These are phyloP conservation scores for Pilasporangium apinafurcum DNA, from an alignment of 352 stramenopile genomes.

Conservation along the genomic window DNA sequence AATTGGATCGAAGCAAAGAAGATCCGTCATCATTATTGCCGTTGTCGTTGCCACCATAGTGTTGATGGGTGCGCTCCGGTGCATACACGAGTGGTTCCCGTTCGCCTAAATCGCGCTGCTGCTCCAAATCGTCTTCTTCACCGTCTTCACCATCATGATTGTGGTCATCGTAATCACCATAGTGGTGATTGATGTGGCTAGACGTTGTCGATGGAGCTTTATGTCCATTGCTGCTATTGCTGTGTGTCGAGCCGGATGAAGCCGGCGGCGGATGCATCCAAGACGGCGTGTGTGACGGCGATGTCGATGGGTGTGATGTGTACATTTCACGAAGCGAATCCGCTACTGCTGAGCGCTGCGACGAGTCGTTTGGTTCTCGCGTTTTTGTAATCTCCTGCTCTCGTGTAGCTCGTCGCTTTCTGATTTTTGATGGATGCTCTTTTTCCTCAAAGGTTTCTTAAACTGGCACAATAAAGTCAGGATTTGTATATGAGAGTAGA, in stretches of 20 bases:
- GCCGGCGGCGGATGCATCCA: too few relatives aligned
- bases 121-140: conserved; percentile 7
- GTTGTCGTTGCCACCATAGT: conserved; percentile 35
- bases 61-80: background rate
- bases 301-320: too few relatives aligned
- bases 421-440: background rate
- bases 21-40: conserved; percentile 34
- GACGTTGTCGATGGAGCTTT: too few relatives aligned
- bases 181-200: conserved; percentile 1
- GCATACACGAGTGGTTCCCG: conserved; percentile 36
- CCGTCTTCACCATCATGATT: conserved; percentile 5
- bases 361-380: too few relatives aligned
- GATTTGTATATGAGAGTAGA: background rate
- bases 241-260: too few relatives aligned
- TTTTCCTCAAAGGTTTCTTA: background rate
- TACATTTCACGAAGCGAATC: too few relatives aligned
- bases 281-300: too few relatives aligned
- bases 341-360: too few relatives aligned
- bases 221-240: too few relatives aligned
- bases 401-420: too few relatives aligned
- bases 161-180: conserved; percentile 10
- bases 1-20: conserved; percentile 32
- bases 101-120: conserved; percentile 16
- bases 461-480: background rate
- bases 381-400: too few relatives aligned